A percentile compares a stretch with the other conserved stretches of the same genome.
These are phyloP conservation scores for Vigna reflexopilosa DNA, from an alignment of 306 rosid genomes.

Conservation along the genomic window DNA sequence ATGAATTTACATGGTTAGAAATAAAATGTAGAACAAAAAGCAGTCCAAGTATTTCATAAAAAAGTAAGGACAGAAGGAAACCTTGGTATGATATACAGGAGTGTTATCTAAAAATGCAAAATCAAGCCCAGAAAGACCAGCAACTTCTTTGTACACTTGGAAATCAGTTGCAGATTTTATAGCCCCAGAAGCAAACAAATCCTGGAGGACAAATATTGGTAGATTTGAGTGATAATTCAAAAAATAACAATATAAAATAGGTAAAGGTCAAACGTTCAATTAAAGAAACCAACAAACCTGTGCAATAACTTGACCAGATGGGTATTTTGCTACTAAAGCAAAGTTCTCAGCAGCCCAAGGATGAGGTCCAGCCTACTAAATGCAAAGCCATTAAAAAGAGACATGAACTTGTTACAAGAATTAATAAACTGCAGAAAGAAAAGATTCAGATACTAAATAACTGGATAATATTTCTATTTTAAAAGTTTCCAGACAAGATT, in stretches of 20 bases:
- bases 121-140: slow-evolving; percentile 96
- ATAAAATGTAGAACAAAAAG: slow-evolving; percentile 36
- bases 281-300: slow-evolving; percentile 64
- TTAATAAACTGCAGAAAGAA: slow-evolving; percentile 19
- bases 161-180: slow-evolving; percentile 95
- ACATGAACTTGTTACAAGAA: slow-evolving; percentile 29
- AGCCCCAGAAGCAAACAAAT: slow-evolving; percentile 87
- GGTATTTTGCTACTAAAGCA: slow-evolving; percentile 86
- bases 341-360: slow-evolving; percentile 92
- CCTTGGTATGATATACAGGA: slow-evolving; percentile 99
- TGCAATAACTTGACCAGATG: slow-evolving; percentile 75
- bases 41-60: slow-evolving; percentile 25
- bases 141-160: slow-evolving; percentile 88
- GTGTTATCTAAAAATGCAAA: slow-evolving; percentile 80
- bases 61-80: slow-evolving; percentile 47
- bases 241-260: slow-evolving; percentile 19
- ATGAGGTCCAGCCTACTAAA: slow-evolving; percentile 88
- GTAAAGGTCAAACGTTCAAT: slow-evolving; percentile 12
- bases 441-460: slow-evolving; percentile 32
- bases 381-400: slow-evolving; percentile 39
- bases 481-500: slow-evolving; percentile 1
- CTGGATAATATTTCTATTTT: slow-evolving; percentile 14
- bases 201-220: slow-evolving; percentile 61
- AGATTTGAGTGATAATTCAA: slow-evolving; percentile 35
- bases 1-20: slow-evolving; percentile 12